These are phyloP conservation scores for Kregervanrija fluxuum DNA, from an alignment of 805 yeast genomes.

Conservation along the genomic window DNA sequence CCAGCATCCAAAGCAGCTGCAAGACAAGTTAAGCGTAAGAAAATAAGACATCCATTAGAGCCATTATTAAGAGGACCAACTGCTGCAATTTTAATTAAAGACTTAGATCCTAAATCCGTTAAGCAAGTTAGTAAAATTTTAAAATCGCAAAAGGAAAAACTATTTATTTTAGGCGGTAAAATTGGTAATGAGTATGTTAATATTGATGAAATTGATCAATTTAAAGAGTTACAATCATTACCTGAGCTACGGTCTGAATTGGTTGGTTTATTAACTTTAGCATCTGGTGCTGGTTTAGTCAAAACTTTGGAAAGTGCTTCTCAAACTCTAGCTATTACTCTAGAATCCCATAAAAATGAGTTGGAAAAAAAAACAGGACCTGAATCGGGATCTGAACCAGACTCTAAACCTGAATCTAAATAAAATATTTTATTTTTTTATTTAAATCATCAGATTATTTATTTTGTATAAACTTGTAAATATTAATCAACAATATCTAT, in stretches of 20 bases:
- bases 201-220: constrained; percentile 44
- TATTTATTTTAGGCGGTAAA: constrained; percentile 81
- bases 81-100: constrained; percentile 63
- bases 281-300: constrained; percentile 87
- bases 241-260: constrained; percentile 73
- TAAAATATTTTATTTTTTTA: background rate
- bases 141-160: constrained; percentile 58
- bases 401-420: background rate
- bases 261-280: constrained; percentile 71
- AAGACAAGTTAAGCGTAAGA: constrained; percentile 31
- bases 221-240: constrained; percentile 68
- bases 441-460: background rate
- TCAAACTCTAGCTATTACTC: constrained; percentile 61
- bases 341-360: constrained; percentile 48
- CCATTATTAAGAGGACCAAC: constrained; percentile 80
- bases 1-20: constrained; percentile 59
- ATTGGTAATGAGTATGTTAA: constrained; percentile 56
- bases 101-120: constrained; percentile 64
- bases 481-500: no score
- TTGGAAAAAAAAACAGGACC: constrained; percentile 14
- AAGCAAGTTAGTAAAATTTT: constrained; percentile 54
- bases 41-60: constrained; percentile 56
- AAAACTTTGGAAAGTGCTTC: constrained; percentile 70
- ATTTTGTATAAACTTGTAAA: no score
- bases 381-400: background rate